Conservation (phyloP, 2,329 filamentous ascomycete species). For the Cladosporium austrohemisphaericum region DNA sequence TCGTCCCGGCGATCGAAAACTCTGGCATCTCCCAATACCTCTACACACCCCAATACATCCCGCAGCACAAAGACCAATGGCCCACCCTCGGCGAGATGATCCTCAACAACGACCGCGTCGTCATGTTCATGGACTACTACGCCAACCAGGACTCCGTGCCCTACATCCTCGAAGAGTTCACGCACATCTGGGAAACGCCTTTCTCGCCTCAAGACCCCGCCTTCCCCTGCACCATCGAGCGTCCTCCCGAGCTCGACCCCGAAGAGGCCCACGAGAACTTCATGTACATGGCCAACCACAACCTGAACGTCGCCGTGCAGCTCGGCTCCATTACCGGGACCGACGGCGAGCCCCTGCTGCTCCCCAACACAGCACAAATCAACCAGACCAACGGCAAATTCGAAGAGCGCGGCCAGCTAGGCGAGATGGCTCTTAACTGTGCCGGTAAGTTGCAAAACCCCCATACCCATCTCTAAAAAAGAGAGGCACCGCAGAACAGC, state of each 20-base stretch:
- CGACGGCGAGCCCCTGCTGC: conserved; percentile 51
- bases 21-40: conserved; percentile 70
- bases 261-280: conserved; percentile 53
- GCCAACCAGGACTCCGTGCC: conserved; percentile 75
- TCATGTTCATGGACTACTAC: conserved; percentile 81
- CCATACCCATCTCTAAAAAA: background rate
- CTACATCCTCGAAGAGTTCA: conserved; percentile 84
- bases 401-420: conserved; percentile 62
- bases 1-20: conserved; percentile 63
- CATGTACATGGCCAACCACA: conserved; percentile 86
- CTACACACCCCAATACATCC: conserved; percentile 67
- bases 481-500: too few relatives aligned
- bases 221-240: conserved; percentile 76
- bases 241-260: conserved; percentile 63
- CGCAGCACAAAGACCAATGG: conserved; percentile 73
- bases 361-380: conserved; percentile 67
- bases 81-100: conserved; percentile 78
- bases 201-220: conserved; percentile 67
- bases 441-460: background rate
- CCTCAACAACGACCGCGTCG: conserved; percentile 59
- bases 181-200: conserved; percentile 84
- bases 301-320: conserved; percentile 74
- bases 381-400: conserved; percentile 67
- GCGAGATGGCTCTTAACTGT: conserved; percentile 30
- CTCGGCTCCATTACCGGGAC: conserved; percentile 50